Evolutionary conservation across 352 stramenopile genomes (phyloP), one percentile per base, ranked within the genome.

Genomic region (Pythium aphanidermatum): DNA sequence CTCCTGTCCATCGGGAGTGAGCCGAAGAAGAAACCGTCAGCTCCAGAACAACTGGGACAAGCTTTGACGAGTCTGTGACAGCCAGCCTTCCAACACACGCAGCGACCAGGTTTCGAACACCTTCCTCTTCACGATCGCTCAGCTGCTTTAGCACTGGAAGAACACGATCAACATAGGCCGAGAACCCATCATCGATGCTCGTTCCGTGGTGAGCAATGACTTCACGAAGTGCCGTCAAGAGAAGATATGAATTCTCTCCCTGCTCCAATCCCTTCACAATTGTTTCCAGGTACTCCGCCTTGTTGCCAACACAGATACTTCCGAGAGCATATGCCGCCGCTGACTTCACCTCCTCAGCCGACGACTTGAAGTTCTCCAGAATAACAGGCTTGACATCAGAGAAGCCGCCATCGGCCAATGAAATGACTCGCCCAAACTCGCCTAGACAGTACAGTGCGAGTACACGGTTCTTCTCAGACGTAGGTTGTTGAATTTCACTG

Each of bases 101-200:
- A 5, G 95, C 94, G 17, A 98, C 95, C 86, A 99, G 98, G 42
- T 97, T 98, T 28, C 95, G 82, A 34, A 98, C 88, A 16, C 92
- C 90, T 72, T 99, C 96, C 67, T 98, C 95, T 21, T 96, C 68
- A 49, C 83, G 88, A 23, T 86, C 70, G 48, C 84, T 97, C 58
- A 98, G 85, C 17, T 79, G 85, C 40, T 95, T 75, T 13, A 99
- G 69, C 42, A 98, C 88, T n/a, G 88, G 90, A 19, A 99, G 60
- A 32, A 99, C 90, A 48, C 72, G 73, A 23, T 86, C 69, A 23
- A 95, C 66, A 39, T 92, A 90, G 23, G 77, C 58, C 9, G 73
- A 70, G 25, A 89, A 81, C 16, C 74, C 81, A 34, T 93, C 65
- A 27, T 90, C 65, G 8, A 91, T 69, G 35, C 68, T 92, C 5